A percentile compares a stretch with the other conserved stretches of the same genome.
Conservation (phyloP, 2,329 filamentous ascomycete genomes). For the Coniochaeta prunicola region DNA sequence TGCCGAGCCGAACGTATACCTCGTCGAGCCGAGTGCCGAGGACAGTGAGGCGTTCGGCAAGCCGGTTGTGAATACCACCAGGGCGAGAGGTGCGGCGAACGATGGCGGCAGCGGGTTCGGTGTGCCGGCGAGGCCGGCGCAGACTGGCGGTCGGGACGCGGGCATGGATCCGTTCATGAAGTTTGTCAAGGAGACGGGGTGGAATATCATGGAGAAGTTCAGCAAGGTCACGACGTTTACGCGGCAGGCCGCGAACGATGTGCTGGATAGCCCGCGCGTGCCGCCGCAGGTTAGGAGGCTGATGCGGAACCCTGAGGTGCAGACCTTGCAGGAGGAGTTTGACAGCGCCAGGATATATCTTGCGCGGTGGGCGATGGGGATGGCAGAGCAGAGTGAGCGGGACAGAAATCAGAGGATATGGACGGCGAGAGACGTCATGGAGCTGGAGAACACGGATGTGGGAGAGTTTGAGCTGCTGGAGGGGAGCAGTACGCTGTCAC, state of each 20-base stretch:
- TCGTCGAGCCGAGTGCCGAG: slow-evolving; percentile 80
- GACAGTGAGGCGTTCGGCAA: slow-evolving; percentile 78
- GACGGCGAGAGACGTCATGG: slow-evolving; percentile 86
- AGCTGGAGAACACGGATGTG: slow-evolving; percentile 89
- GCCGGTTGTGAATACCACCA: slow-evolving; percentile 37
- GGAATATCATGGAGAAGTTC: slow-evolving; percentile 94
- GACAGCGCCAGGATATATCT: slow-evolving; percentile 93
- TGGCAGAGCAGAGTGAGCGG: slow-evolving; percentile 90
- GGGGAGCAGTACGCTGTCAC: slow-evolving; percentile 62
- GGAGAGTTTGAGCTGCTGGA: slow-evolving; percentile 95
- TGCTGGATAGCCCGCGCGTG: slow-evolving; percentile 83
- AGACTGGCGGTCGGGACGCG: slow-evolving; percentile 48
- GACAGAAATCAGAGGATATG: slow-evolving; percentile 83
- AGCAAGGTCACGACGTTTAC: slow-evolving; percentile 98
- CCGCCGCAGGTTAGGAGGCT: slow-evolving; percentile 82
- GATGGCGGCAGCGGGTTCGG: slow-evolving; percentile 25
- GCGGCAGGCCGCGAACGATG: slow-evolving; percentile 79
- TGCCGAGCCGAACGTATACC: slow-evolving; percentile 83
- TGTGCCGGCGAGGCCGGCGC: not conserved
- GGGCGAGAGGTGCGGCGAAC: slow-evolving; percentile 27
- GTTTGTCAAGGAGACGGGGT: slow-evolving; percentile 87
- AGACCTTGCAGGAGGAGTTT: slow-evolving; percentile 93
- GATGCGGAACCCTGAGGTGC: slow-evolving; percentile 86
- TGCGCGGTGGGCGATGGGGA: slow-evolving; percentile 96
- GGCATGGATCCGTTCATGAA: slow-evolving; percentile 91